Base-by-base conservation (phyloP, 306 rosid species). In the Lathyrus oleraceus region DNA sequence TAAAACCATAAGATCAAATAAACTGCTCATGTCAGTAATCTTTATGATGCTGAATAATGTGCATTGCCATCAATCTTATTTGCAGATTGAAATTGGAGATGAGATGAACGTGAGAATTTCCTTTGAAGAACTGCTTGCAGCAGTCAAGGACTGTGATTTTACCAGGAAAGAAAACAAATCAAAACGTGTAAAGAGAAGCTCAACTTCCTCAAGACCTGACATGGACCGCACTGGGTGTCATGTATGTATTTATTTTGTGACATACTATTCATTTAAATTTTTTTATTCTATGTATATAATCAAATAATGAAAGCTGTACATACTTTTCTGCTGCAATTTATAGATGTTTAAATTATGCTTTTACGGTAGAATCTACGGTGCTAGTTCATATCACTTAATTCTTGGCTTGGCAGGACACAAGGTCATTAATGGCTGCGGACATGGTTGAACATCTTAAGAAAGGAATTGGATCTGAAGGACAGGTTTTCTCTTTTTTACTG, bases 371-470 rank as follows among this genome's bases (percentile, higher is more conserved):
- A 16, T 5, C 11, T 47, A 38, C 23, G 35, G 28, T 21, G 12
- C 23, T 71, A 30, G 58, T 75, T 57, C 19, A 25, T 20, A 16
- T 48, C 13, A 69, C 56, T 51, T 28, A 51, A 51, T 67, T 65
- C 56, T 78, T 75, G 71, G 39, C 38, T 78, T 58, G 72, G 71
- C 88, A 90, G 98, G 89, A 67, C 30, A 81, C 88, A 15, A 52
- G 68, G 72, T 61, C 84, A 60, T 83, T 88, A 58, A 69, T 67
- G 53, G 92, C 96, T 38, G 72, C 72, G 74, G 91, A 88, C 72
- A 88, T 93, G 96, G 84, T 90, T 76, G 94, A 88, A 73, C 98
- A 90, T 85, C 97, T 93, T 80, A 74, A 75, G 82, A 84, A 76
- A 74, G 87, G 96, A 70, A 66, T 83, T 75, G 96, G 97, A 69